phyloP scores from a whole-genome alignment of 2,329 filamentous ascomycete genomes.

The Pleurostoma richardsiae region DNA sequence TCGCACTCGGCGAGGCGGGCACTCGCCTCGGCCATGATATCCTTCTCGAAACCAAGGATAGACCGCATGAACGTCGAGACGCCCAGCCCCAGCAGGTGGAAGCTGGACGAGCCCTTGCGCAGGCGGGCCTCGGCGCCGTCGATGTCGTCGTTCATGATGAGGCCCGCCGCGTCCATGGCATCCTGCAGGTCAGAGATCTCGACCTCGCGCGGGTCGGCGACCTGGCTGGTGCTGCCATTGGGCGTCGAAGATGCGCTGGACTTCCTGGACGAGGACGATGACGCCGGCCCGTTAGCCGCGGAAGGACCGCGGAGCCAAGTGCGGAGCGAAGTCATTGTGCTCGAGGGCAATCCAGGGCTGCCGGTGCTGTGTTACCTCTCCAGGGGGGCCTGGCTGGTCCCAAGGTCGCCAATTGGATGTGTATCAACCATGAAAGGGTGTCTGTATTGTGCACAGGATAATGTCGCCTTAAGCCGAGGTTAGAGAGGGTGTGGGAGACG shows the following conservation, averaged over 20 bases:
- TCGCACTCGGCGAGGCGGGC: constrained; percentile 71
- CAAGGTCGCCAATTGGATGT: too few relatives aligned
- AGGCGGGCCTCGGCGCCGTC: constrained; percentile 73
- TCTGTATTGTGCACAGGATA: too few relatives aligned
- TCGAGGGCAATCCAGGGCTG: too few relatives aligned
- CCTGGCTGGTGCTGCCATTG: constrained; percentile 6
- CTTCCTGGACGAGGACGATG: constrained; percentile 4
- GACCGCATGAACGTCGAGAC: constrained; percentile 82
- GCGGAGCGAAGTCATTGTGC: constrained; percentile 20
- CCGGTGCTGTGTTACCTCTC: too few relatives aligned
- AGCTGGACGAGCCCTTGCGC: constrained; percentile 71
- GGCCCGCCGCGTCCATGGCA: constrained; percentile 58
- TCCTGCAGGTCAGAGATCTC: constrained; percentile 52
- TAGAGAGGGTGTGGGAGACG: too few relatives aligned
- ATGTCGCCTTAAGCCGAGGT: too few relatives aligned
- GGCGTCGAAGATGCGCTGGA: constrained; percentile 3
- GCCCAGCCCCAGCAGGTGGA: constrained; percentile 78
- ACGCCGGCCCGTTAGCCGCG: constrained; percentile 25
- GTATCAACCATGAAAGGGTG: too few relatives aligned
- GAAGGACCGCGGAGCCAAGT: constrained; percentile 43
- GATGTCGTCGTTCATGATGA: constrained; percentile 88
- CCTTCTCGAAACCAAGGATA: constrained; percentile 85
- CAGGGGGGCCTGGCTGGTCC: too few relatives aligned
- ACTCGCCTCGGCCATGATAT: constrained; percentile 80
- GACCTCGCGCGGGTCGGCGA: constrained; percentile 15